These are phyloP conservation scores for Arthrobotrys sphaeroides DNA, from an alignment of 2,329 filamentous ascomycete species.

Conservation along the genomic window DNA sequence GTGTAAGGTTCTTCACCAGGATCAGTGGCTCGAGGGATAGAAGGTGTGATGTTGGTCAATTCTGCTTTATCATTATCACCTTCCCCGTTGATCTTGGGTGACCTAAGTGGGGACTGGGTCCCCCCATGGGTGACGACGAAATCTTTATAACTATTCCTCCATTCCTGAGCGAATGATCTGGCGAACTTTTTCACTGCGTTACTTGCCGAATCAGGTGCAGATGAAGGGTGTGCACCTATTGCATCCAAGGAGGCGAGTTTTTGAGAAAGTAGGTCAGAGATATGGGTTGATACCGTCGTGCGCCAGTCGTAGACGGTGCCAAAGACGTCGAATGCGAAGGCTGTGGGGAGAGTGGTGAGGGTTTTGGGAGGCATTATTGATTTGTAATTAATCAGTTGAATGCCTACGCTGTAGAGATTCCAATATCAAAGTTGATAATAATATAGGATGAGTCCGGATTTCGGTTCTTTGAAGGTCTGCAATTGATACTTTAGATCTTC, in stretches of 20 bases:
- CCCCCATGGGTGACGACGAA: slow-evolving; percentile 66
- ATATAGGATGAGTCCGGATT: no score
- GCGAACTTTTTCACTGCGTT: slow-evolving; percentile 69
- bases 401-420: no score
- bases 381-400: no score
- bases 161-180: slow-evolving; percentile 73
- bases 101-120: not conserved
- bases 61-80: slow-evolving; percentile 58
- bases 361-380: not conserved
- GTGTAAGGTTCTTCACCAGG: slow-evolving; percentile 66
- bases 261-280: slow-evolving; percentile 66
- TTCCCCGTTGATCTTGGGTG: slow-evolving; percentile 65
- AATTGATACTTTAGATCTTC: no score
- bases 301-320: slow-evolving; percentile 85
- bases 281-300: slow-evolving; percentile 70
- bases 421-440: no score
- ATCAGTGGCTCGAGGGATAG: not conserved
- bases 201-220: slow-evolving; percentile 59
- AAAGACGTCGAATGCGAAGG: slow-evolving; percentile 78
- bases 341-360: slow-evolving; percentile 63
- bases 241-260: slow-evolving; percentile 63
- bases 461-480: no score
- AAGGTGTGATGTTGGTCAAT: slow-evolving; percentile 56
- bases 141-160: slow-evolving; percentile 71
- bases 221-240: not conserved